Percentiles rank a stretch among this genome's conserved stretches.
Evolutionary conservation across 2,329 filamentous ascomycete genomes (phyloP).

Genomic region (Dryadomyces quercivorus): DNA sequence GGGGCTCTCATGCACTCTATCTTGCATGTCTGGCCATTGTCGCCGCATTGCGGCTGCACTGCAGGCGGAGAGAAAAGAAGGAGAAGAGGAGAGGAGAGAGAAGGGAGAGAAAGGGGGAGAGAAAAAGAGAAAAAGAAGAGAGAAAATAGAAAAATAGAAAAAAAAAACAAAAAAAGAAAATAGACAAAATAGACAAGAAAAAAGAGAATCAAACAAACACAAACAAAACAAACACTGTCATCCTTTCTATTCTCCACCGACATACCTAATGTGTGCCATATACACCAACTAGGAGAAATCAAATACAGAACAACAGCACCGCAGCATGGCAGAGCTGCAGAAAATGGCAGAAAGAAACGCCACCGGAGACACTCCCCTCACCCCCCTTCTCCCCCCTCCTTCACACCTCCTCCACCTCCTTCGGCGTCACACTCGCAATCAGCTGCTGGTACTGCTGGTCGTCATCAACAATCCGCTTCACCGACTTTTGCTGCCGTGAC

Average conservation of each 20-base stretch:
- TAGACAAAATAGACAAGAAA: not conserved
- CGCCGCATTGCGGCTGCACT: too few relatives aligned
- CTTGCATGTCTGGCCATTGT: too few relatives aligned
- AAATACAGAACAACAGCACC: too few relatives aligned
- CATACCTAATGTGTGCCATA: too few relatives aligned
- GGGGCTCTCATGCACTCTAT: too few relatives aligned
- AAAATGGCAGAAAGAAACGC: not conserved
- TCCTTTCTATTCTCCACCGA: too few relatives aligned
- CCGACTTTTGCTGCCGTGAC: conserved; percentile 6
- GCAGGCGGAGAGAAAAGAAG: not conserved
- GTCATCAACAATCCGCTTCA: conserved; percentile 20
- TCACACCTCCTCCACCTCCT: conserved; percentile 14
- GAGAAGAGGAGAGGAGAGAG: too few relatives aligned
- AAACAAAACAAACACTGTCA: not conserved
- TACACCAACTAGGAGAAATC: too few relatives aligned
- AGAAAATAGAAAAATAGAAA: not conserved
- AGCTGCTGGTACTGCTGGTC: conserved; percentile 35
- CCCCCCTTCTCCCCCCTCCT: not conserved
- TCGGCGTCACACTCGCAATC: conserved; percentile 25
- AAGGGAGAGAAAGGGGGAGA: too few relatives aligned
- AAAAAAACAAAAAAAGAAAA: not conserved
- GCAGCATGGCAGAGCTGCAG: too few relatives aligned
- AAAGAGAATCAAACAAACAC: not conserved
- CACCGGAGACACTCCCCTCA: not conserved
- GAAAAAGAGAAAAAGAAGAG: not conserved